Percentiles rank a stretch among this genome's conserved stretches.
phyloP scores from a whole-genome alignment of 129 eudicot genomes.

The Deinandra increscens region DNA sequence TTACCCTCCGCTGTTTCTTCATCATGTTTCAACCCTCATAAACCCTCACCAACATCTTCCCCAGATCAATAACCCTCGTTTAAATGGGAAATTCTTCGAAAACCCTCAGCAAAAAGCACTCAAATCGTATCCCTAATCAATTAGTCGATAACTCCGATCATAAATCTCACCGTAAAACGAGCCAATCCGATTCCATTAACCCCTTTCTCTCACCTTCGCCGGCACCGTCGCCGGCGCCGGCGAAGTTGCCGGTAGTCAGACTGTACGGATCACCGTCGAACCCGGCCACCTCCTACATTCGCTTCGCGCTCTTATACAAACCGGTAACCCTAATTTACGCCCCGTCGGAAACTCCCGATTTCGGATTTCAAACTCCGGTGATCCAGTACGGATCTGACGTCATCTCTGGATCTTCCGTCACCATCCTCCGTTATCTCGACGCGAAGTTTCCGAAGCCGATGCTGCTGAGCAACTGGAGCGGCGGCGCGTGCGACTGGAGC shows the following conservation, averaged over 20 bases:
- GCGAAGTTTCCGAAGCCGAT: constrained; percentile 68
- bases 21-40: constrained; percentile 19
- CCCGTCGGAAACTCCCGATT: constrained; percentile 47
- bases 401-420: constrained; percentile 59
- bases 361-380: constrained; percentile 50
- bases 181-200: constrained; percentile 5
- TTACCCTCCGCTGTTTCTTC: constrained; percentile 14
- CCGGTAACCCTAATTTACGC: constrained; percentile 59
- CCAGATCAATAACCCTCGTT: not conserved
- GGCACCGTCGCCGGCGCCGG: not conserved
- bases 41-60: not conserved
- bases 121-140: constrained; percentile 21
- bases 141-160: not conserved
- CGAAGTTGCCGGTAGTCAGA: constrained; percentile 42
- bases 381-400: constrained; percentile 53
- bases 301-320: constrained; percentile 62
- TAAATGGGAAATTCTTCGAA: constrained; percentile 58
- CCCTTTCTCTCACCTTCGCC: not conserved
- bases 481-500: too few species aligned
- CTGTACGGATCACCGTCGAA: constrained; percentile 60
- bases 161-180: constrained; percentile 20
- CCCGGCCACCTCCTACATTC: constrained; percentile 62
- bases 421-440: constrained; percentile 64
- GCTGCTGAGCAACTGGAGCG: constrained; percentile 40
- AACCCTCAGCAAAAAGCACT: constrained; percentile 35